Conservation (phyloP, 495 filamentous ascomycete genomes). For the Penicillium roqueforti region DNA sequence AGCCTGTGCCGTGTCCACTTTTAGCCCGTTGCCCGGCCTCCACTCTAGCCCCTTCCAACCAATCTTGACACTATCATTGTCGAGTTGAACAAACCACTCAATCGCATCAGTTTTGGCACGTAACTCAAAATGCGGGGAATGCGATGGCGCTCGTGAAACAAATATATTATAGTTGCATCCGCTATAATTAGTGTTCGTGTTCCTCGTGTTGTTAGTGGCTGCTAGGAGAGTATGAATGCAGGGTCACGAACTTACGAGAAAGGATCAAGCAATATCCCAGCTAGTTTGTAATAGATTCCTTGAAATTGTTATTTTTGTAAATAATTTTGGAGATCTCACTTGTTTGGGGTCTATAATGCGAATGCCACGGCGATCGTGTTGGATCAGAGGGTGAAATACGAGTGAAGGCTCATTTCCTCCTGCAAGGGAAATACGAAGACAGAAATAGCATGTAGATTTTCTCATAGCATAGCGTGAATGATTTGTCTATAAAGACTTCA, state of each 20-base stretch:
- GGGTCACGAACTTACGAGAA: slow-evolving; percentile 7
- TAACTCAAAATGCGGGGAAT: neutral
- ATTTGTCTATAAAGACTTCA: neutral
- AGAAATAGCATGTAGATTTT: neutral
- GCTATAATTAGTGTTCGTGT: slow-evolving; percentile 6
- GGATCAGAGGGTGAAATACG: neutral
- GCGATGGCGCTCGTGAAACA: neutral
- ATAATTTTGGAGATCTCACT: neutral
- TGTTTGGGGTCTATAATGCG: neutral
- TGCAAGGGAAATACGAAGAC: neutral
- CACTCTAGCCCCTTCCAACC: too few relatives aligned
- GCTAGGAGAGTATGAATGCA: neutral
- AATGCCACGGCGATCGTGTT: too few relatives aligned
- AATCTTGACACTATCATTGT: too few relatives aligned
- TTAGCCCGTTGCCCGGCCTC: too few relatives aligned
- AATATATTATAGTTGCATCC: neutral
- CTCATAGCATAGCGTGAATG: neutral
- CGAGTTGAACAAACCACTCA: too few relatives aligned
- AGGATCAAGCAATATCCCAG: neutral
- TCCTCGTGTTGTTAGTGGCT: neutral
- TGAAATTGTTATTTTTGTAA: neutral
- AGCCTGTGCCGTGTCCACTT: too few relatives aligned
- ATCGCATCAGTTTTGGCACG: too few relatives aligned
- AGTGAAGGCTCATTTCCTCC: neutral
- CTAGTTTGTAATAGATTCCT: neutral